These are phyloP conservation scores for Tetrahymena borealis DNA, from an alignment of 73 alveolate genomes.

Conservation along the genomic window DNA sequence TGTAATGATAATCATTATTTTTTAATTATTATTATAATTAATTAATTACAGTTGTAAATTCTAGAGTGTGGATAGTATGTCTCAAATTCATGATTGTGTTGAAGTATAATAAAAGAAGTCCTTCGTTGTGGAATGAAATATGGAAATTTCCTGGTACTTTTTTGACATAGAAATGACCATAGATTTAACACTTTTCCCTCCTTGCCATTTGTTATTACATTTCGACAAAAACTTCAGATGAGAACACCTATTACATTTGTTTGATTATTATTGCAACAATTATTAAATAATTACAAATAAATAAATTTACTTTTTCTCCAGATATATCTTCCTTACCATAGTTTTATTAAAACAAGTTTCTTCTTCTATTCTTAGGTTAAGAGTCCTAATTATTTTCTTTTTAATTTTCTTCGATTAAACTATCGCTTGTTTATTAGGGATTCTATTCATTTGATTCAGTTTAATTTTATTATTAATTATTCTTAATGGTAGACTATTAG, in stretches of 20 bases:
- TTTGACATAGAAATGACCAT: constrained; percentile 33
- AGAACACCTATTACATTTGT: neutral
- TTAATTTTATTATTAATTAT: too few relatives aligned
- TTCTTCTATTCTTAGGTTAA: neutral
- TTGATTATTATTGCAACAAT: neutral
- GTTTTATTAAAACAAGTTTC: neutral
- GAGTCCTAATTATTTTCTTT: neutral
- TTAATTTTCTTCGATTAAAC: neutral
- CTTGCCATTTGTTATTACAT: neutral
- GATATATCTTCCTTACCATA: neutral
- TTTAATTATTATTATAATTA: too few relatives aligned
- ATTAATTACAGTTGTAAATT: constrained; percentile 21
- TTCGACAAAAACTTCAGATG: neutral
- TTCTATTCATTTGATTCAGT: too few relatives aligned
- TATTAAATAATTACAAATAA: neutral
- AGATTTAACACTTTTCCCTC: constrained; percentile 34
- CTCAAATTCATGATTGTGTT: neutral
- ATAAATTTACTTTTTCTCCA: neutral
- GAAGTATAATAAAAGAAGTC: neutral
- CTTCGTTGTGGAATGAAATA: constrained; percentile 27
- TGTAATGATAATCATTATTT: too few relatives aligned
- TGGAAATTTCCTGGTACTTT: constrained; percentile 42
- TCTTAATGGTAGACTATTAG: too few relatives aligned
- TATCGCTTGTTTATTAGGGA: too few relatives aligned
- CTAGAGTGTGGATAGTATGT: constrained; percentile 27